Conservation (phyloP, 768 basidiomycete species). For the Lyophyllum atratum region DNA sequence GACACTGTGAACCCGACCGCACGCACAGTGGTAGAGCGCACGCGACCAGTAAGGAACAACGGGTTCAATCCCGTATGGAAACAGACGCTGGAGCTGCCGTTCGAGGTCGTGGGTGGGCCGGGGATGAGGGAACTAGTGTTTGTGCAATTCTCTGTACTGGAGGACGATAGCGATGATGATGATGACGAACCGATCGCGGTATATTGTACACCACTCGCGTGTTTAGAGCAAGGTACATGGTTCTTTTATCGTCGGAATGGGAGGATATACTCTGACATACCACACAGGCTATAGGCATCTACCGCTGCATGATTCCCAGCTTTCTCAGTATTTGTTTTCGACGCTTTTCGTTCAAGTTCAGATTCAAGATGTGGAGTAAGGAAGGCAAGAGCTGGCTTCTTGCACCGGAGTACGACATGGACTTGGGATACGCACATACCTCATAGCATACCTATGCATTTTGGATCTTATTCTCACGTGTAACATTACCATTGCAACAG, state of each 20-base stretch:
- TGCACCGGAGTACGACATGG: neutral
- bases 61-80: constrained; percentile 94
- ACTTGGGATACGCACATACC: neutral
- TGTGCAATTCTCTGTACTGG: constrained; percentile 73
- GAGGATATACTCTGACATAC: neutral
- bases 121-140: constrained; percentile 83
- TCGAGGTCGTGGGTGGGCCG: constrained; percentile 73
- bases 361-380: constrained; percentile 33
- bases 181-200: constrained; percentile 68
- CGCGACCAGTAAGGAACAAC: constrained; percentile 74
- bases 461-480: neutral
- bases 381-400: neutral
- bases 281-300: constrained; percentile 84
- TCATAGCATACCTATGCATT: neutral
- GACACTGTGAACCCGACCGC: constrained; percentile 23
- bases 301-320: constrained; percentile 85
- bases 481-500: neutral
- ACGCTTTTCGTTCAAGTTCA: constrained; percentile 83
- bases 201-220: constrained; percentile 73
- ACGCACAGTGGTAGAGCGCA: constrained; percentile 60
- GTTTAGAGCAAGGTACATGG: constrained; percentile 65
- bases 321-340: constrained; percentile 88
- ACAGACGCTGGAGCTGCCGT: constrained; percentile 67
- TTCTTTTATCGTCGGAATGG: neutral
- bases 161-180: constrained; percentile 57